phyloP scores from a whole-genome alignment of 352 stramenopile genomes.

The Phytophthora citricola region DNA sequence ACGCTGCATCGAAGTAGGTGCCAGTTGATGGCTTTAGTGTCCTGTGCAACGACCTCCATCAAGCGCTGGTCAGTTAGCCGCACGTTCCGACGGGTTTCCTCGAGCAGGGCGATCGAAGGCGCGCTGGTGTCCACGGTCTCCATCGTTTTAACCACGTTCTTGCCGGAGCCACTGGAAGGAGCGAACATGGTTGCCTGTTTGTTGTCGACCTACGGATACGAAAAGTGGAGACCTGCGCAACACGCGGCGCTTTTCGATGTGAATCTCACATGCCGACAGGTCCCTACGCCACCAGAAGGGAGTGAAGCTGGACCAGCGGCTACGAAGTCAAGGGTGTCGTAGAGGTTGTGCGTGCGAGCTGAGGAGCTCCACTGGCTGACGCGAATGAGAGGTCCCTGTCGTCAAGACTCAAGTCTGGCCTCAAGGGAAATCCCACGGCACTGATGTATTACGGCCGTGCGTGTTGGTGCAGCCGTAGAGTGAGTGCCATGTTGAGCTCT shows the following conservation, averaged over 20 bases:
- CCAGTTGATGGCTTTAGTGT: conserved; percentile 41
- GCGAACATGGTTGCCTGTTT: background rate
- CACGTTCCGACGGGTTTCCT: conserved; percentile 35
- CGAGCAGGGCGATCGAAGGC: conserved; percentile 23
- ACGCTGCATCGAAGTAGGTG: conserved; percentile 36
- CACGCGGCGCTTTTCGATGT: too few species aligned
- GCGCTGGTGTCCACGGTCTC: background rate
- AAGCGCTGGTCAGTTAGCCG: conserved; percentile 41
- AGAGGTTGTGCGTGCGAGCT: conserved; percentile 2
- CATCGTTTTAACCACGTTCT: conserved; percentile 2
- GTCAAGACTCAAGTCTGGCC: conserved; percentile 10
- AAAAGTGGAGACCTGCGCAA: background rate
- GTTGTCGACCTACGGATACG: conserved; percentile 7
- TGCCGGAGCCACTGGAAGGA: background rate
- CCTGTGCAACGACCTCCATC: conserved; percentile 31
- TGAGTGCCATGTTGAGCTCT: background rate
- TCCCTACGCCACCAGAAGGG: conserved; percentile 15
- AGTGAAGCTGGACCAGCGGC: background rate
- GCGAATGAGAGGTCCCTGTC: conserved; percentile 4
- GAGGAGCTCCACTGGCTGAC: conserved; percentile 7
- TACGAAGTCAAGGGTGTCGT: conserved; percentile 4
- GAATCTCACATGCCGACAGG: conserved; percentile 4
- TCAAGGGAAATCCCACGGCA: conserved; percentile 5
- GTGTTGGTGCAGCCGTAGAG: conserved; percentile 3
- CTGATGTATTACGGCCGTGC: conserved; percentile 6